Base-by-base conservation (phyloP, 768 basidiomycete genomes). In the Termitomyces titanicus region DNA sequence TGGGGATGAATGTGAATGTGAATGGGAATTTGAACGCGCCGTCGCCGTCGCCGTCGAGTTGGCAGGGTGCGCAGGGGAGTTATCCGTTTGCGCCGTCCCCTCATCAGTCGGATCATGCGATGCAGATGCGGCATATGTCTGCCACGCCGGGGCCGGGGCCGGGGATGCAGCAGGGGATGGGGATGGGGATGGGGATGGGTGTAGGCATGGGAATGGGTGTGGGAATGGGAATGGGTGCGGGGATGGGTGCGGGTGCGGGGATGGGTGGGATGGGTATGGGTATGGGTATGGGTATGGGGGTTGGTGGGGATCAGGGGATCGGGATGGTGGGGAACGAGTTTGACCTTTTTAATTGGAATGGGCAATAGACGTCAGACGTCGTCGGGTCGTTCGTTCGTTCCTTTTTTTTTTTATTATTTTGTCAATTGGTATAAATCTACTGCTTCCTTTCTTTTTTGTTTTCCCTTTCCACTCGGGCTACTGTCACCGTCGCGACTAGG, bases 281-380 rank as follows among this genome's bases (percentile, higher is more conserved):
- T 11, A 20, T 34, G 27, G 31, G 43, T 18, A 15, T 47, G 29
- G 31, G 18, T 6, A 17, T n/a, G 45, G 45, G 45, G 27, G 29
- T 46, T 25, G 45, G 39, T 12, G n/a, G 17, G 39, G 39, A 34
- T 0, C 24, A 25, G 9, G 48, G 48, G 0, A 49, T 38, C 0
- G 15, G 22, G 0, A 35, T 37, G 48, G 48, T n/a, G 31, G 38
- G 12, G 50, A 73, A 65, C 62, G 84, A 85, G 53, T 79, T 81
- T 61, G 83, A 84, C 58, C 69, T 83, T 58, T 82, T 84, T 66
- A 82, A 80, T 64, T 86, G 84, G 80, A 72, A 73, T 53, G 75
- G 68, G 73, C 72, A 66, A 63, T 62, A 49, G 57, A 50, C 54
- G 38, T n/a, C n/a, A n/a, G n/a, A n/a, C n/a, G 18, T 40, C 39